A percentile compares a stretch with the other conserved stretches of the same genome.
Evolutionary conservation across 1,284 basidiomycete species (phyloP).

Genomic region (Paramarasmius palmivorus): DNA sequence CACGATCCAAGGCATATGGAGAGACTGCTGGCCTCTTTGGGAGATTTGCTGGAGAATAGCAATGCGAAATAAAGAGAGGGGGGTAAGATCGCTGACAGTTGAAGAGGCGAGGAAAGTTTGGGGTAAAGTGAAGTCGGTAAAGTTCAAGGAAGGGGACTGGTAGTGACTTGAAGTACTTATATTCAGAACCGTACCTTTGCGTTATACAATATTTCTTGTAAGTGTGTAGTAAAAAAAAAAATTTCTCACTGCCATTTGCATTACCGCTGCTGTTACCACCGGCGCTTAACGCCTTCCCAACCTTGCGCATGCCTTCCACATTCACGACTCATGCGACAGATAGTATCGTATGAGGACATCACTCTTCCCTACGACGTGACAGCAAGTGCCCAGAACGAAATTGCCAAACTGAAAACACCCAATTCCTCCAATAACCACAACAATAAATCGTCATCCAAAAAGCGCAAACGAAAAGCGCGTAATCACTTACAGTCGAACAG

Average conservation of each 20-base stretch:
- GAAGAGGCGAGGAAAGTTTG: background rate
- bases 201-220: too few species aligned
- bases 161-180: too few species aligned
- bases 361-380: conserved; percentile 37
- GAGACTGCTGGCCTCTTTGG: background rate
- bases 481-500: conserved; percentile 24
- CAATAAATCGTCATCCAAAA: conserved; percentile 42
- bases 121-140: background rate
- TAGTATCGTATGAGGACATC: conserved; percentile 60
- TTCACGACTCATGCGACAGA: conserved; percentile 34
- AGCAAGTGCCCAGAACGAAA: conserved; percentile 13
- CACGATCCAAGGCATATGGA: background rate
- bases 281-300: background rate
- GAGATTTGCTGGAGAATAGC: background rate
- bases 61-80: background rate
- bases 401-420: conserved; percentile 13
- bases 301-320: background rate
- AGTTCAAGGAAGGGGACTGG: background rate
- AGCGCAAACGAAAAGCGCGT: conserved; percentile 41
- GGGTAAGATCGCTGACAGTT: background rate
- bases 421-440: background rate
- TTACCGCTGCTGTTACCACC: too few species aligned
- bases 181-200: too few species aligned
- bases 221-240: too few species aligned
- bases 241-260: too few species aligned